A percentile compares a stretch with the other conserved stretches of the same genome.
phyloP scores from a whole-genome alignment of 495 filamentous ascomycete species.

The Neurospora discreta region DNA sequence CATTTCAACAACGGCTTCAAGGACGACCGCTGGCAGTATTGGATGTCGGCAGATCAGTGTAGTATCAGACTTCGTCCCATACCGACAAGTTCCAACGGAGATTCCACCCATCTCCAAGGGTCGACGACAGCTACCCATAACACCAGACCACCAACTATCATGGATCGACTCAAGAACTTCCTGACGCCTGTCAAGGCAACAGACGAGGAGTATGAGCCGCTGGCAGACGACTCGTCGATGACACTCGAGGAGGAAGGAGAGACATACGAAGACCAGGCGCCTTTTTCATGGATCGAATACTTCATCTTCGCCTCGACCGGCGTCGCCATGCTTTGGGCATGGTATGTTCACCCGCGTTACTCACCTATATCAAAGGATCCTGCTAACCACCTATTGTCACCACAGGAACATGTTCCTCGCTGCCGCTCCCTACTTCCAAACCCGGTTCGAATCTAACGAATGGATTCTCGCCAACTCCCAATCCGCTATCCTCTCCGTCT shows the following conservation, averaged over 20 bases:
- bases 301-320: conserved; percentile 76
- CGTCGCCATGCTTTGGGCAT: conserved; percentile 92
- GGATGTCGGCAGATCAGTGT: neutral
- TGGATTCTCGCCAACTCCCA: conserved; percentile 75
- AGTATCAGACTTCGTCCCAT: neutral
- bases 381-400: neutral
- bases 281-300: conserved; percentile 77
- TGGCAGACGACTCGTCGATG: conserved; percentile 33
- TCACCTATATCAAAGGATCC: too few species aligned
- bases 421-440: conserved; percentile 84
- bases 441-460: conserved; percentile 59
- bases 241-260: conserved; percentile 17
- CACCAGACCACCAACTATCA: conserved; percentile 2
- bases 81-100: neutral
- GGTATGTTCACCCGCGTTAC: conserved; percentile 44
- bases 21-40: neutral
- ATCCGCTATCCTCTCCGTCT: conserved; percentile 75
- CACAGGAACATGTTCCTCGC: conserved; percentile 97
- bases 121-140: neutral
- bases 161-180: conserved; percentile 21
- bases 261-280: conserved; percentile 23
- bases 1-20: neutral
- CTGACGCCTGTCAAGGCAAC: conserved; percentile 23
- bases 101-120: neutral
- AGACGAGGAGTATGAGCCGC: conserved; percentile 45